phyloP scores from a whole-genome alignment of 139 green algal species.

The Trebouxia sp. region DNA sequence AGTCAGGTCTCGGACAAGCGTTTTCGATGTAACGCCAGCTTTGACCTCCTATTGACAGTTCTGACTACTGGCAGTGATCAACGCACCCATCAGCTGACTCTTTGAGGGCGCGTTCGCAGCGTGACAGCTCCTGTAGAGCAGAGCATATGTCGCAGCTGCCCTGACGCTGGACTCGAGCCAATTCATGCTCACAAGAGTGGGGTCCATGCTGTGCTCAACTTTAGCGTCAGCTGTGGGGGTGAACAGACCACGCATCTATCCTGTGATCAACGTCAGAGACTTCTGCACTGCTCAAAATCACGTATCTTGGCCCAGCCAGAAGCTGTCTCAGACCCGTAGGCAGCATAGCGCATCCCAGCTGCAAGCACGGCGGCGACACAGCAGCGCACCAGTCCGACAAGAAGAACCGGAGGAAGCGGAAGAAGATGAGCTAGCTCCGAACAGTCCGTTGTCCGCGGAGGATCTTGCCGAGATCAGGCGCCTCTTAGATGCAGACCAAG shows the following conservation, averaged over 20 bases:
- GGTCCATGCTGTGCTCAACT: neutral
- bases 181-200: neutral
- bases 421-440: neutral
- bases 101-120: neutral
- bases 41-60: neutral
- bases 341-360: neutral
- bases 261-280: neutral
- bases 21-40: slow-evolving; percentile 11
- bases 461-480: no score
- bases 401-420: neutral
- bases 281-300: neutral
- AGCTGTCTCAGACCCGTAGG: neutral
- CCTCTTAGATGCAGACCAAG: no score
- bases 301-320: neutral
- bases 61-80: neutral
- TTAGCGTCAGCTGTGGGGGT: neutral
- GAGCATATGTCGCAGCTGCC: neutral
- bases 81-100: neutral
- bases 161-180: neutral
- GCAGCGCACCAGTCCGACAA: neutral
- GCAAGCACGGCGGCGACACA: neutral
- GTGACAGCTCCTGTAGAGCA: neutral
- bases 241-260: neutral
- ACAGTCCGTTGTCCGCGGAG: no score
- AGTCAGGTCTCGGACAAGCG: no score